Base-by-base conservation (phyloP, 73 alveolate genomes). In the Durusdinium trenchii region DNA sequence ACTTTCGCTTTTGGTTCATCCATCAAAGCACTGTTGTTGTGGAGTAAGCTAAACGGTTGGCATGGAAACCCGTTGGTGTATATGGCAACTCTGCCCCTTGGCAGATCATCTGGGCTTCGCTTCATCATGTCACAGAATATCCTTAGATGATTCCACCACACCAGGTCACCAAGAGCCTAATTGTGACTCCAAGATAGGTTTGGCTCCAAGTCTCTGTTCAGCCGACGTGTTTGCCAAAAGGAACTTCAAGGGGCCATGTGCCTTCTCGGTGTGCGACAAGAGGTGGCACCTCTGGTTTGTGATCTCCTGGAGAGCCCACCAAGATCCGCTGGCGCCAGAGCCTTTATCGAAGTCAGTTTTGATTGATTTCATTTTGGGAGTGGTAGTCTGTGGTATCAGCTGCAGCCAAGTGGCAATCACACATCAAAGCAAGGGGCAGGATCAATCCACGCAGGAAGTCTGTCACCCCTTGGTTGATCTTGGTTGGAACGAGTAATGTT, bases 301-400 rank as follows among this genome's bases (percentile, higher is more conserved):
- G 3, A 84, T 50, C 52, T 84, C 94, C 12, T 84, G 48, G 47
- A 84, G 51, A 67, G 81, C 81, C 81, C 81, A 67, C n/a, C 42
- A 32, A 9, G 81, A 67, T n/a, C 43, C 81, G 9, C 45, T 42
- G 10, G 81, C 81, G 0, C 81, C 81, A 67, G 52, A 73, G 32
- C 48, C 54, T 3, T 26, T 26, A 42, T 67, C 16, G n/a, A 6
- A 16, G 79, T 6, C 6, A 16, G 42, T 26, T 67, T 0, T 6
- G 16, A 5, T 26, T 10, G 16, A 67, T 6, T 64, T n/a, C 9
- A 9, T 26, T 67, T 67, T 67, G 43, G 43, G 43, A 1, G 32
- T n/a, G 45, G 9, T 30, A 3, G 20, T 0, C 36, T 67, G 16
- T 67, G 10, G 20, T 30, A 20, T 23, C 18, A 60, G 30, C 73